Percentiles rank a stretch among this genome's conserved stretches.
Evolutionary conservation across 768 basidiomycete species (phyloP).

Genomic region (Peribolospora kevripleyi): DNA sequence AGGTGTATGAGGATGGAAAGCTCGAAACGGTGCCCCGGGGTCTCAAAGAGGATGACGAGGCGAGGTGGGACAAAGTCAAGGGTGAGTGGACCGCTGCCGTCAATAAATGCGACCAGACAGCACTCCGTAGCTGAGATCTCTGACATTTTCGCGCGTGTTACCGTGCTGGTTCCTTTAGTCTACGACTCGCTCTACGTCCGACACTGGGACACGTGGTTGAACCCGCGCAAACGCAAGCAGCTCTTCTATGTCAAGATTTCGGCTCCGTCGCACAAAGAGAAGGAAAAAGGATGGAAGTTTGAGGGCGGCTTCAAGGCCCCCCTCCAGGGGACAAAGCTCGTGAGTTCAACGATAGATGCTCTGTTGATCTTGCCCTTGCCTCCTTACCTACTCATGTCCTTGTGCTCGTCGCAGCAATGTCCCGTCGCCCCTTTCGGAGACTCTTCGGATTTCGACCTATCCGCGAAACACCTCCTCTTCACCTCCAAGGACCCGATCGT

Average conservation of each 20-base stretch:
- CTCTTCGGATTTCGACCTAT: constrained; percentile 54
- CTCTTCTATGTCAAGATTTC: constrained; percentile 37
- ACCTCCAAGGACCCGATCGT: constrained; percentile 63
- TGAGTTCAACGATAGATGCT: constrained; percentile 18
- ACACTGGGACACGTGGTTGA: constrained; percentile 54
- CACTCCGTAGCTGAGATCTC: no score
- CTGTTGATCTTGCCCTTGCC: neutral
- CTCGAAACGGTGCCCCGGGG: no score
- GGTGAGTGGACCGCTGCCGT: no score
- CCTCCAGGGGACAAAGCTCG: constrained; percentile 43
- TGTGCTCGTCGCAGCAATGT: constrained; percentile 2
- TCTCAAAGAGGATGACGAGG: no score
- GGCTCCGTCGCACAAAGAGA: neutral
- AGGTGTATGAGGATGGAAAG: no score
- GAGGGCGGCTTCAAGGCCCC: constrained; percentile 28
- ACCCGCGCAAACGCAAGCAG: constrained; percentile 35
- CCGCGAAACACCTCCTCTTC: constrained; percentile 43
- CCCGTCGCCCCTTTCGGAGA: constrained; percentile 79
- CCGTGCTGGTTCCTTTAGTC: constrained; percentile 17
- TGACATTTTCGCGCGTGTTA: no score
- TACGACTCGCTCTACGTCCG: constrained; percentile 44
- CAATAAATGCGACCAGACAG: no score
- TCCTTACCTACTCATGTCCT: neutral
- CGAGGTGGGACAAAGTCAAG: no score
- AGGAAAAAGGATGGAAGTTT: neutral